Evolutionary conservation across 805 yeast species (phyloP).

Genomic region (Tetrapisispora arboricola): DNA sequence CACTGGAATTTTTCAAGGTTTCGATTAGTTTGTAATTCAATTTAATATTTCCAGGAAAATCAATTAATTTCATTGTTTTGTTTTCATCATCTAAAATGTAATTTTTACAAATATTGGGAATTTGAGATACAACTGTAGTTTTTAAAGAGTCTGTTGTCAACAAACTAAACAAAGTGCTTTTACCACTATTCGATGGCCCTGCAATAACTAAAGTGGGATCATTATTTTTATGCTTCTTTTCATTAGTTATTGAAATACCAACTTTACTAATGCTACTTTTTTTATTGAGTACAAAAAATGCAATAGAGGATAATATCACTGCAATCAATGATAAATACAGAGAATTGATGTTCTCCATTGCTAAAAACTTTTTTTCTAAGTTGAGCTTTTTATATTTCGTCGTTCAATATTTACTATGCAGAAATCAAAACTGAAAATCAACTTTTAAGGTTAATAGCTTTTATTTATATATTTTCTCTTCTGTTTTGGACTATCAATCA

Average conservation of each 20-base stretch:
- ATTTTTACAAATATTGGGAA: constrained; percentile 31
- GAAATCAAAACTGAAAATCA: too few species aligned
- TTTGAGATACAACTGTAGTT: constrained; percentile 43
- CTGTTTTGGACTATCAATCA: too few species aligned
- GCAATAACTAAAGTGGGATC: constrained; percentile 49
- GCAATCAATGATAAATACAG: neutral
- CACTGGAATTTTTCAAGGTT: constrained; percentile 34
- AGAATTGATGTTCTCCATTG: neutral
- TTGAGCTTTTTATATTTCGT: too few species aligned
- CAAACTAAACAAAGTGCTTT: constrained; percentile 35
- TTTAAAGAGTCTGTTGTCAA: constrained; percentile 24
- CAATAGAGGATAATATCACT: neutral
- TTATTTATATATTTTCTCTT: too few species aligned
- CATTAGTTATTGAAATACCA: neutral
- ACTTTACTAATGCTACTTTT: neutral
- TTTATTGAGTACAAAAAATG: neutral
- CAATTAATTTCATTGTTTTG: constrained; percentile 46
- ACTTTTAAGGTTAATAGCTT: too few species aligned
- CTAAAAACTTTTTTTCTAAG: neutral
- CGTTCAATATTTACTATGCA: too few species aligned
- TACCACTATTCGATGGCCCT: constrained; percentile 59
- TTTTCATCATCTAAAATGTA: constrained; percentile 10
- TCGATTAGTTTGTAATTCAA: constrained; percentile 47
- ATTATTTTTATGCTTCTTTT: neutral
- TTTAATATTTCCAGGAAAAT: constrained; percentile 84